phyloP scores from a whole-genome alignment of 1,139 yeast species.

The Blastobotrys buckinghamii region DNA sequence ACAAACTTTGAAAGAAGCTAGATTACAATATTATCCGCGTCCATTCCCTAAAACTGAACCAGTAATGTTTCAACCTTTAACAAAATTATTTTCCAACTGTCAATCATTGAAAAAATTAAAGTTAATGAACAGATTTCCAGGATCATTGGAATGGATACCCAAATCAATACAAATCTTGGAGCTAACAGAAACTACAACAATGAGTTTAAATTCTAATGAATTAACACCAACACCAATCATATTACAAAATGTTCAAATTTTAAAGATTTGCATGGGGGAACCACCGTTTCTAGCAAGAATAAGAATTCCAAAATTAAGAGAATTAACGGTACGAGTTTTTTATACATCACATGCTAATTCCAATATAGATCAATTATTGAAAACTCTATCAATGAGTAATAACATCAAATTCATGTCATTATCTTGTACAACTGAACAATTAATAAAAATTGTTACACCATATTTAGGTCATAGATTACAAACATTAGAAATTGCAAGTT shows the following conservation, averaged over 20 bases:
- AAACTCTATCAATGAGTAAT: neutral
- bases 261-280: constrained; percentile 3
- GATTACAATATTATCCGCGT: neutral
- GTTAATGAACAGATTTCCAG: constrained; percentile 1
- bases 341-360: neutral
- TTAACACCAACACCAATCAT: neutral
- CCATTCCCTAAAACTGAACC: neutral
- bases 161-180: neutral
- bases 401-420: neutral
- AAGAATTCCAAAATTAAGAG: neutral
- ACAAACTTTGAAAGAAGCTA: neutral
- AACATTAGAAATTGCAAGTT: neutral
- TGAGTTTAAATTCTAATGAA: neutral
- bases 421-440: neutral
- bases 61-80: neutral
- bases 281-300: neutral
- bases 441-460: neutral
- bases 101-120: neutral
- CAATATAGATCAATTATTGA: neutral
- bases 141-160: neutral
- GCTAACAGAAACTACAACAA: constrained; percentile 1
- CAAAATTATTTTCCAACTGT: neutral
- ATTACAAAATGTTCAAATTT: neutral
- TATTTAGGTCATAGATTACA: neutral
- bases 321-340: neutral